Base-by-base conservation (phyloP, 2,329 filamentous ascomycete genomes). In the Trichophyton equinum region DNA sequence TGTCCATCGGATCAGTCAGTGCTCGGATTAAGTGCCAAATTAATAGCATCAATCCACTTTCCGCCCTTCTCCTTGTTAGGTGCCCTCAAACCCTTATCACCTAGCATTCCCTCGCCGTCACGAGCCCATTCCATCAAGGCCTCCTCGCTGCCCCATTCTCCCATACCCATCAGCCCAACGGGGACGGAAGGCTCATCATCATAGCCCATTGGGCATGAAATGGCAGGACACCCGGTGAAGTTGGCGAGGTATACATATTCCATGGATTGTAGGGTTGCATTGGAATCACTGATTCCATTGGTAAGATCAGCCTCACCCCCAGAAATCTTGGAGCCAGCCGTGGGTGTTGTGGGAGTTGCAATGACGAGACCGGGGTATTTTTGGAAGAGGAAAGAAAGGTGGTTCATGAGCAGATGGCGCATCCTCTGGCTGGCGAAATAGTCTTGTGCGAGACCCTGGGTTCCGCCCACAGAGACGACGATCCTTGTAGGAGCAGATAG, bases 201-300 rank as follows among this genome's bases (percentile, higher is more conserved):
- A 73, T 91, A 95, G 0, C 89, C 91, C 9, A 88, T 84, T 0
- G 91, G 90, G 40, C 84, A 84, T 53, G 79, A 84, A 11, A 95
- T 81, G 0, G 88, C 84, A 0, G 91, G 91, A 57, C 85, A 85
- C 0, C 91, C 91, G 0, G 80, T 83, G 67, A 90, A 85, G 73
- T 96, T 96, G 5, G 91, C 87, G 40, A 95, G 74, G 82, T 88
- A 95, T 15, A 88, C 85, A 73, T 89, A 96, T 72, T 86, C 83
- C 89, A 96, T 95, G 69, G 83, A 88, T 27, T 82, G 78, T n/a
- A 95, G 76, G 15, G 83, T 85, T 63, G 76, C 78, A 70, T 94
- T 90, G 0, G 81, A 85, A 71, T 96, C 87, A 42, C 81, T 85
- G 65, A 89, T 77, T 1, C 91, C 91, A 55, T 78, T 74, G 6